Conservation (phyloP, 352 stramenopile species). For the Globisporangium emineosum region DNA sequence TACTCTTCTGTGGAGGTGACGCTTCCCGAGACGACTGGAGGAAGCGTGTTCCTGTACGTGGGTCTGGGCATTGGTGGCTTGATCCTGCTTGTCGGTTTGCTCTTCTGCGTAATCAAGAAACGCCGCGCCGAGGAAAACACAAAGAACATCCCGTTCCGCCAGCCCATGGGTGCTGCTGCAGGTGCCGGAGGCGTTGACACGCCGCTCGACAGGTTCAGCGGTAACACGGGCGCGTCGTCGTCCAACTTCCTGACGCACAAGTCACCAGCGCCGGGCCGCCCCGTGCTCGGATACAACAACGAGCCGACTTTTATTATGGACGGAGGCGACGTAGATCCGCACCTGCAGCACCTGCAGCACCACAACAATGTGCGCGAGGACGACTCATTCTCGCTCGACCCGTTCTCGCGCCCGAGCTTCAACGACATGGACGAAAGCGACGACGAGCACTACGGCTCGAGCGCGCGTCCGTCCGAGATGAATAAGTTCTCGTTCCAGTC, state of each 20-base stretch:
- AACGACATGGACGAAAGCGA: conserved; percentile 41
- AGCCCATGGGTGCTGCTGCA: conserved; percentile 30
- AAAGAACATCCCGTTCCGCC: conserved; percentile 76
- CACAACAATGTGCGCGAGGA: conserved; percentile 20
- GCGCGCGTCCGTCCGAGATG: conserved; percentile 48
- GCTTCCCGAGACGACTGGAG: conserved; percentile 40
- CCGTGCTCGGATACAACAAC: conserved; percentile 26
- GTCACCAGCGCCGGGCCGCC: conserved; percentile 34
- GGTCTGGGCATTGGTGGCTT: conserved; percentile 60
- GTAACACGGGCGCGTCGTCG: conserved; percentile 52
- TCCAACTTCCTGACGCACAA: conserved; percentile 72
- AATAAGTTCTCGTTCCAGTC: conserved; percentile 80
- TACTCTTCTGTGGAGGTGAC: conserved; percentile 69
- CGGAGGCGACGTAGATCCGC: conserved; percentile 33
- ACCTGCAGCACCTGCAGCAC: conserved; percentile 14
- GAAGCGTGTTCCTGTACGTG: conserved; percentile 65
- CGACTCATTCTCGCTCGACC: conserved; percentile 74
- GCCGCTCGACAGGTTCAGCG: conserved; percentile 34
- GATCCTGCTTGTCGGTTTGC: conserved; percentile 59
- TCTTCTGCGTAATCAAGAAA: conserved; percentile 74
- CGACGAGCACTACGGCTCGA: conserved; percentile 35
- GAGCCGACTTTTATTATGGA: conserved; percentile 39
- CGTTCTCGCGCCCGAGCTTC: conserved; percentile 70
- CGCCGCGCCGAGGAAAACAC: conserved; percentile 49
- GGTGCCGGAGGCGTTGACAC: conserved; percentile 21